Evolutionary conservation across 306 rosid species (phyloP), one percentile per base, ranked within the genome.

Genomic region (Lagenaria siceraria): DNA sequence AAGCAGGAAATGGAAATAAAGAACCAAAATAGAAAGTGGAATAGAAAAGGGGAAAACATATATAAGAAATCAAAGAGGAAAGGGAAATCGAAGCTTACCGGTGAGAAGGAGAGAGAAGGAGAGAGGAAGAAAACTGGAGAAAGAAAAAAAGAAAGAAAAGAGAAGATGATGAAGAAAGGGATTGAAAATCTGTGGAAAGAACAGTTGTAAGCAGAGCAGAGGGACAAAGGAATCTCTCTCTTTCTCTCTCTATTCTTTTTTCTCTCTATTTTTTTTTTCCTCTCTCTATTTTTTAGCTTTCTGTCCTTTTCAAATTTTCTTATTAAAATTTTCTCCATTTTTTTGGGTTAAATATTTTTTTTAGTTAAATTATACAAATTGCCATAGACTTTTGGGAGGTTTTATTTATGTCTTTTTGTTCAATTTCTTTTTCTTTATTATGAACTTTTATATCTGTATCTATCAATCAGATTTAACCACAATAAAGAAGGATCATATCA

Each of bases 21-120:
- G 13, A 36, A 5, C 54, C 7, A 46, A 27, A 29, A 35, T 68
- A 36, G 69, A 70, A 52, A 38, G 25, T 10, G 53, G 17, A 7
- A 5, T 51, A 1, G 55, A 21, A 46, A 75, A 70, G 17, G 51
- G 9, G 1, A 14, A 64, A 85, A 74, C 58, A 76, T 33, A 76
- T 33, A 25, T 78, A 72, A 40, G 17, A 54, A 42, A 60, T 56
- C 8, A 36, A 40, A 49, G 52, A 1, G 70, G 7, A 51, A 18
- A 51, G 71, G 46, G 59, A 24, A 61, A 85, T 81, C 76, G 62
- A 73, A 77, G 79, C 80, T 81, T 73, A 83, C 86, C 84, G 13
- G 80, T 31, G 78, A 71, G 63, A 60, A 33, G 22, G 74, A 49
- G 33, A 77, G 78, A 71, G 63, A 60, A 33, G 22, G 74, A 49